Evolutionary conservation across 768 basidiomycete genomes (phyloP).

Genomic region (Lentinula aciculospora): DNA sequence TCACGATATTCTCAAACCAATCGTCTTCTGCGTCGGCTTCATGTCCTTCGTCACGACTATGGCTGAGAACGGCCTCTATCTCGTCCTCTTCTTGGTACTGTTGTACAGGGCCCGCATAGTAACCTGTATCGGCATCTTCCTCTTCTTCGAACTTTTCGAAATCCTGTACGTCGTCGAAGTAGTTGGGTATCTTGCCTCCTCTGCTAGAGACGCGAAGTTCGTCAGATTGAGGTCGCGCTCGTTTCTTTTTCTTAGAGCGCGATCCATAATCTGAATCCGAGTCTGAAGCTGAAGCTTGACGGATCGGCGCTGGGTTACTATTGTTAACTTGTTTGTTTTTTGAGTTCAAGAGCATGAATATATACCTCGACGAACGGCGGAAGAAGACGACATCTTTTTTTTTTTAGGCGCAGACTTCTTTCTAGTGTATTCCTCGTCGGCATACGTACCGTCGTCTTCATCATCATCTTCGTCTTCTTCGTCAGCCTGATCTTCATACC

Average conservation of each 20-base stretch:
- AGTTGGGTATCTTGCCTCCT: constrained; percentile 79
- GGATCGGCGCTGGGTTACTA: constrained; percentile 33
- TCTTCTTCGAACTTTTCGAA: constrained; percentile 69
- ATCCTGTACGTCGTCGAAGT: constrained; percentile 76
- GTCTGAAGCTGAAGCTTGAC: constrained; percentile 59
- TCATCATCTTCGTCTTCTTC: constrained; percentile 50
- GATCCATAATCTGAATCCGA: constrained; percentile 87
- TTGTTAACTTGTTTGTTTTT: constrained; percentile 13
- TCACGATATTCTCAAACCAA: constrained; percentile 84
- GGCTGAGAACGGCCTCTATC: constrained; percentile 87
- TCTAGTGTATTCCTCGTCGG: constrained; percentile 71
- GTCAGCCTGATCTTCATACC: constrained; percentile 53
- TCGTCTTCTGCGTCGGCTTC: constrained; percentile 73
- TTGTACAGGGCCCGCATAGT: constrained; percentile 47
- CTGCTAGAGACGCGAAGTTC: constrained; percentile 76
- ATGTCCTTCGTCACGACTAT: constrained; percentile 79
- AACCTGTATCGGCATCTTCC: constrained; percentile 47
- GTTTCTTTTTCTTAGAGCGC: constrained; percentile 84
- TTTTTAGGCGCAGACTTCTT: constrained; percentile 65
- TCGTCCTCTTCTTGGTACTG: constrained; percentile 72
- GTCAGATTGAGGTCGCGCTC: constrained; percentile 40
- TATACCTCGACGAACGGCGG: constrained; percentile 48
- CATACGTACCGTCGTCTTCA: constrained; percentile 74
- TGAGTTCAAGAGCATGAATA: constrained; percentile 8
- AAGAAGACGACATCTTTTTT: constrained; percentile 42